Base-by-base conservation (phyloP, 495 filamentous ascomycete species). In the Podospora tetraspora region DNA sequence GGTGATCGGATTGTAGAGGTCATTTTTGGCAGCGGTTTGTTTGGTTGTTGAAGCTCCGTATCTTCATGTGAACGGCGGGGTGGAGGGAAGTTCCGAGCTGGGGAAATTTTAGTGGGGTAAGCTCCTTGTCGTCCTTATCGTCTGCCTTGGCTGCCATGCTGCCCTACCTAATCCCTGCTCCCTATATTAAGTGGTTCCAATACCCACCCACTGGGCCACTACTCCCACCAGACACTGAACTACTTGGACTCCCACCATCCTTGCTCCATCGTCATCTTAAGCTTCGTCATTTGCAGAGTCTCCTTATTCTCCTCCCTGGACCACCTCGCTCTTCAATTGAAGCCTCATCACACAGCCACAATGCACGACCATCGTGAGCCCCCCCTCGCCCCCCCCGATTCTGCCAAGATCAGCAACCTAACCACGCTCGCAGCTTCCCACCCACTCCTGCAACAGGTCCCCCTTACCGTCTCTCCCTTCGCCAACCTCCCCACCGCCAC, bases 381-480 rank as follows among this genome's bases (percentile, higher is more conserved):
- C 59, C 34, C 60, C 58, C 25, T 25, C 52, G n/a, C n/a, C n/a
- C n/a, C n/a, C 24, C 23, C 58, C 23, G 12, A 1, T 16, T 11
- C 34, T 63, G 2, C 13, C 25, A 57, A 32, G 62, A n/a, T 59
- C 10, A 9, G 2, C 59, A 3, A 21, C 61, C 69, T 68, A 71
- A 73, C 61, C 61, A 7, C 27, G 25, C 67, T 9, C 43, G 8
- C 71, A 95, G 92, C 86, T 67, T 87, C 91, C 4, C 93, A 97
- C 79, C 91, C 91, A 23, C 87, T 97, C 69, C 91, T 98, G 59
- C 91, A 92, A 69, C 95, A 99, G 79, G 86, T 97, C 63, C 92
- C 94, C 63, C 85, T 98, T 62, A 94, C 92, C 68, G 93, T 97
- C 65, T 97, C 94, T 32, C 95, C 95, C 25, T 97, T 97, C 83